Conservation (phyloP, 441 rosid genomes). For the Jatropha podagrica region DNA sequence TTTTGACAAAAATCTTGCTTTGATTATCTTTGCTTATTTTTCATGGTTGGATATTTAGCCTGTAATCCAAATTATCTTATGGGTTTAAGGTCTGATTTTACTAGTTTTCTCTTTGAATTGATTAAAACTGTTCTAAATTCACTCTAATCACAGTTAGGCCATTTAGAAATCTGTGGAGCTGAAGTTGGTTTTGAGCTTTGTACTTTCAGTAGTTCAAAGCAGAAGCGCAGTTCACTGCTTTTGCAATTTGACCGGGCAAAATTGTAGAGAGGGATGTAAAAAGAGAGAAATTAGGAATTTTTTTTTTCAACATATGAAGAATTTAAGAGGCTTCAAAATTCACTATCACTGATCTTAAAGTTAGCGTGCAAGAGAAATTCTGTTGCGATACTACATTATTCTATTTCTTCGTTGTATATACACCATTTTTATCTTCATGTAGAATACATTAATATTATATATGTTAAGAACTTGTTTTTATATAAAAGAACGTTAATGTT, state of each 20-base stretch:
- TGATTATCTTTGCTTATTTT: not conserved
- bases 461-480: not conserved
- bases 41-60: not conserved
- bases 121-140: not conserved
- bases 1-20: not conserved
- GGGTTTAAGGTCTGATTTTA: not conserved
- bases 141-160: not conserved
- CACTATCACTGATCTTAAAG: slow-evolving; percentile 2
- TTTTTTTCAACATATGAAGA: not conserved
- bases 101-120: not conserved
- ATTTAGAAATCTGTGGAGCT: not conserved
- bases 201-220: not conserved
- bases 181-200: not conserved
- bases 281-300: not conserved
- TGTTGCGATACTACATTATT: not conserved
- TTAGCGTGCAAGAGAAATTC: not conserved
- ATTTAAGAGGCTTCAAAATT: not conserved
- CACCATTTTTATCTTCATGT: not conserved
- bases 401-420: slow-evolving; percentile 1
- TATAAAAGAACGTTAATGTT: slow-evolving; percentile 1
- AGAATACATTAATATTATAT: not conserved
- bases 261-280: not conserved
- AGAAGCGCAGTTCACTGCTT: not conserved
- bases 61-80: not conserved
- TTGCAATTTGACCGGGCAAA: not conserved